Base-by-base conservation (phyloP, 2,329 filamentous ascomycete genomes). In the Pseudocercospora ulei region DNA sequence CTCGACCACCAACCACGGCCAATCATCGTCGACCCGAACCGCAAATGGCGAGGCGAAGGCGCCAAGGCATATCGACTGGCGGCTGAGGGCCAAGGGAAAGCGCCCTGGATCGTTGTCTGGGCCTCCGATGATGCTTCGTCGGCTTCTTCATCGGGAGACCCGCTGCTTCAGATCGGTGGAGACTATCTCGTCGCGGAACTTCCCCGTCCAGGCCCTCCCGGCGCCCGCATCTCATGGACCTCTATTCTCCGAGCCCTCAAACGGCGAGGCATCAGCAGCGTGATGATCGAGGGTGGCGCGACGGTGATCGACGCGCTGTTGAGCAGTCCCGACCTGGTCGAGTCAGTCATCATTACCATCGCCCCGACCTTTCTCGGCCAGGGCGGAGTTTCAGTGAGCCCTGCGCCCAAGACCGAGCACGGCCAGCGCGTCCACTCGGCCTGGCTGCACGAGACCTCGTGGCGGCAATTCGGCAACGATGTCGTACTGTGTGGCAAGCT, bases 231-330 rank as follows among this genome's bases (percentile, higher is more conserved):
- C 28, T 61, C 67, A 11, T 92, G 84, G 85, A 60, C 60, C 7
- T 67, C 70, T 25, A 71, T 92, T 9, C 62, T 92, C 18, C 61
- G 61, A 11, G 64, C 67, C 3, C 60, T 93, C 20, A 63, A 61
- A 17, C 58, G 57, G 1, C 69, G 81, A 50, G 76, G 77, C 1
- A 64, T 94, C 28, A 61, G 63, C 36, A 94, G 85, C 56, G 69
- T 95, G 41, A 95, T 95, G 88, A 72, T 96, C 33, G 88, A 96
- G 60, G 88, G 88, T 0, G 88, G 88, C 7, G 87, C 75, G 0
- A 67, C 70, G 7, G 76, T 95, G 20, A 84, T 96, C 57, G 92
- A 90, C 57, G 75, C 80, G 23, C 63, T 96, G 11, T 68, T 96
- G n/a, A 40, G 43, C 12, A 67, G 72, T 24, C 68, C 73, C 2